Evolutionary conservation across 139 green algal genomes (phyloP).

Genomic region (Desmodesmus armatus): DNA sequence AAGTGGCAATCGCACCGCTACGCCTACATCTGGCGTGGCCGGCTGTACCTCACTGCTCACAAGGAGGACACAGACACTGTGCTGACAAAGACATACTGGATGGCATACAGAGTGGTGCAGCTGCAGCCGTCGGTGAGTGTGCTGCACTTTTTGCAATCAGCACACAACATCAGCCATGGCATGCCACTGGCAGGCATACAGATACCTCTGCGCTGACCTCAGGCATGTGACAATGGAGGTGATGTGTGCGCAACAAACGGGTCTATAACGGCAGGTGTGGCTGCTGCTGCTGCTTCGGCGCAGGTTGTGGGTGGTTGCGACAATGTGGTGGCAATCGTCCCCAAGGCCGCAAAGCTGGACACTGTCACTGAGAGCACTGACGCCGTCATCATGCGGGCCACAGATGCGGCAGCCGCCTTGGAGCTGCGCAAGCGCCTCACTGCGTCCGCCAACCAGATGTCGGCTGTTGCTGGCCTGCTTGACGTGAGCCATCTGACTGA

Average conservation of each 20-base stretch:
- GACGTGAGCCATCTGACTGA: too few species aligned
- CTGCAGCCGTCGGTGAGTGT: conserved; percentile 31
- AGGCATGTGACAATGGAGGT: too few species aligned
- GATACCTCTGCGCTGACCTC: too few species aligned
- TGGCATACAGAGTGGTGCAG: conserved; percentile 14
- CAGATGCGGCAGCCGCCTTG: conserved; percentile 7
- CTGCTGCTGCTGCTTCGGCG: too few species aligned
- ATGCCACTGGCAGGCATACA: background rate
- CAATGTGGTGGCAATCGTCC: conserved; percentile 39
- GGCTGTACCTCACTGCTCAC: conserved; percentile 51
- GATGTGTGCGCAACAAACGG: too few species aligned
- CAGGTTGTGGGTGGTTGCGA: conserved; percentile 35
- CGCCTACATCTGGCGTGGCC: conserved; percentile 55
- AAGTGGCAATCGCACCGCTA: conserved; percentile 54
- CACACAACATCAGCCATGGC: background rate
- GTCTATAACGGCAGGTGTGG: too few species aligned
- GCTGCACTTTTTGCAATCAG: too few species aligned
- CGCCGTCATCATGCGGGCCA: conserved; percentile 49
- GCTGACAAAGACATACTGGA: conserved; percentile 27
- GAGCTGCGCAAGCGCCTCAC: conserved; percentile 44
- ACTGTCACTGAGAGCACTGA: conserved; percentile 38
- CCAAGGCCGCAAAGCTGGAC: background rate
- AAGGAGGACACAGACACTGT: background rate
- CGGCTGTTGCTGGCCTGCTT: conserved; percentile 42
- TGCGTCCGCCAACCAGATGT: conserved; percentile 39